A percentile compares a stretch with the other conserved stretches of the same genome.
Evolutionary conservation across 208 protist species (phyloP).

Genomic region (Leishmania lainsoni): DNA sequence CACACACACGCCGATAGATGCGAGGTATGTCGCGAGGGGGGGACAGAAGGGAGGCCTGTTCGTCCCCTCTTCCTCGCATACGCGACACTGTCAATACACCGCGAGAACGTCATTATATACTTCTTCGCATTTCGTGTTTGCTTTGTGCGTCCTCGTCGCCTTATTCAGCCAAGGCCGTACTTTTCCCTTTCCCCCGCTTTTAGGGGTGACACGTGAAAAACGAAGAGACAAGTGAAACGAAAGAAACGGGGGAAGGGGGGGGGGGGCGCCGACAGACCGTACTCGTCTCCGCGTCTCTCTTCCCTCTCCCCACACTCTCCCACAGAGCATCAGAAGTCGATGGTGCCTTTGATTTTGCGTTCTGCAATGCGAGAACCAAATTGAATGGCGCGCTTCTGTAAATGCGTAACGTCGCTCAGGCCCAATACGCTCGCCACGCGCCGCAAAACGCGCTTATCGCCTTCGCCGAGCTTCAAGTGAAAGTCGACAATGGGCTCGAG

Average conservation of each 20-base stretch:
- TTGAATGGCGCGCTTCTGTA: constrained; percentile 97
- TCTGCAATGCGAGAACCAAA: constrained; percentile 96
- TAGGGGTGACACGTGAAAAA: neutral
- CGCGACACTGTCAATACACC: neutral
- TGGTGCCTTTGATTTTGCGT: constrained; percentile 45
- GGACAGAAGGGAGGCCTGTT: neutral
- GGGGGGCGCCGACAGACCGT: neutral
- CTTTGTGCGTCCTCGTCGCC: too few species aligned
- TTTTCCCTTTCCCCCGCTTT: neutral
- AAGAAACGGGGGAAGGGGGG: neutral
- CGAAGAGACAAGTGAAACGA: neutral
- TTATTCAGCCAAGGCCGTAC: too few species aligned
- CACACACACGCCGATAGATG: neutral
- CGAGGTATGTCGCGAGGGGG: neutral
- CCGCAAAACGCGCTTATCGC: constrained; percentile 94
- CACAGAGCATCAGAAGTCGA: constrained; percentile 11
- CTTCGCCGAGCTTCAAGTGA: constrained; percentile 68
- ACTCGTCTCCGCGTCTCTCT: neutral
- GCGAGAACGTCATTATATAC: neutral
- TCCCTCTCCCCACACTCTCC: neutral
- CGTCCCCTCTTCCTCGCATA: neutral
- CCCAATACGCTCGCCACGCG: constrained; percentile 82
- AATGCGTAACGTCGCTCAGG: constrained; percentile 59
- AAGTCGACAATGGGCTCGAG: constrained; percentile 73
- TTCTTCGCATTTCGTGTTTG: neutral